These are phyloP conservation scores for Cytospora chrysosperma DNA, from an alignment of 2,329 filamentous ascomycete genomes.

Conservation along the genomic window DNA sequence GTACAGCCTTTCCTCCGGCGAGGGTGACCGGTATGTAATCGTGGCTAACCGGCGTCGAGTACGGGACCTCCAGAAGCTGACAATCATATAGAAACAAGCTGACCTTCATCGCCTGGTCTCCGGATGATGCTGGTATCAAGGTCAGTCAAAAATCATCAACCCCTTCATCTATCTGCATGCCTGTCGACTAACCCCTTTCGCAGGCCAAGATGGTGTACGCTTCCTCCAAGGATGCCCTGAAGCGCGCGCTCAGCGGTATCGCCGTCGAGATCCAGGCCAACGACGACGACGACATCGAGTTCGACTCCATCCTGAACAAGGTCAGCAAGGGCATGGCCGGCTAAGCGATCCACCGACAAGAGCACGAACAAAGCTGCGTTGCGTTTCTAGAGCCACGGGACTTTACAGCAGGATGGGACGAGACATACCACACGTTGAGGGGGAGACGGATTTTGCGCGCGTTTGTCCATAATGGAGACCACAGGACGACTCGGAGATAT, in stretches of 20 bases:
- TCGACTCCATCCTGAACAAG: constrained; percentile 65
- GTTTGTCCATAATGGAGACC: constrained; percentile 23
- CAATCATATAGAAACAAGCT: constrained; percentile 65
- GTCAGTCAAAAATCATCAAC: constrained; percentile 45
- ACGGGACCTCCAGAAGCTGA: neutral
- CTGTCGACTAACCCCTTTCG: neutral
- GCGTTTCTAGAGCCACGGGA: constrained; percentile 19
- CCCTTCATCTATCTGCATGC: constrained; percentile 25
- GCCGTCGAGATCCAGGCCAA: constrained; percentile 80
- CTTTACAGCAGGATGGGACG: neutral
- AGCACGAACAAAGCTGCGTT: constrained; percentile 15
- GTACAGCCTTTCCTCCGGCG: constrained; percentile 69
- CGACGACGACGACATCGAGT: constrained; percentile 79
- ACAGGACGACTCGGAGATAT: constrained; percentile 13
- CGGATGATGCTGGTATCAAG: constrained; percentile 76
- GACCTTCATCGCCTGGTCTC: constrained; percentile 76
- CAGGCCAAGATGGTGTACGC: constrained; percentile 90
- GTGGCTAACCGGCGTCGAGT: neutral
- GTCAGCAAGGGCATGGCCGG: constrained; percentile 61
- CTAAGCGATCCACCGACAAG: constrained; percentile 4
- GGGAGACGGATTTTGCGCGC: constrained; percentile 16
- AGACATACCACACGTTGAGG: constrained; percentile 11
- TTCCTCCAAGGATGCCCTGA: constrained; percentile 83
- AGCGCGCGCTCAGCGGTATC: constrained; percentile 74
- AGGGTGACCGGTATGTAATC: constrained; percentile 65